Conservation (phyloP, 164 flowering plant species). For the Malania oleifera region DNA sequence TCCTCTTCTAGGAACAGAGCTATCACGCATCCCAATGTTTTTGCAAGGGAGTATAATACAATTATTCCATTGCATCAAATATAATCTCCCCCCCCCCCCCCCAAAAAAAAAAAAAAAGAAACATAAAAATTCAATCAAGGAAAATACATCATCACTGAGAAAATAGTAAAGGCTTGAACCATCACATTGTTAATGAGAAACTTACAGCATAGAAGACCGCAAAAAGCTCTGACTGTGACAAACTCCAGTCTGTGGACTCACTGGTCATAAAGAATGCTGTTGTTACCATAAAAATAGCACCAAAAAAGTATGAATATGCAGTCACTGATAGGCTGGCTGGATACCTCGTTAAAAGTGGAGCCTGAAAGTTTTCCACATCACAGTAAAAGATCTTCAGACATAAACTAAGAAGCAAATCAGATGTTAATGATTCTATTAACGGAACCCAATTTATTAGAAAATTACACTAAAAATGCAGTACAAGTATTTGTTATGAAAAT, state of each 20-base stretch:
- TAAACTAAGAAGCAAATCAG: not conserved
- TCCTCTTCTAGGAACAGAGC: too few species aligned
- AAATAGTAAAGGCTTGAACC: too few species aligned
- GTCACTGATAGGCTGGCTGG: constrained; percentile 90
- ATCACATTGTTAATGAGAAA: constrained; percentile 9
- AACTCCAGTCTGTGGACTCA: constrained; percentile 64
- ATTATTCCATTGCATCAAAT: too few species aligned
- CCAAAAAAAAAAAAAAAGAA: too few species aligned
- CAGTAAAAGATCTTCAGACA: not conserved
- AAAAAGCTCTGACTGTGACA: constrained; percentile 64
- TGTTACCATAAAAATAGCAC: constrained; percentile 65
- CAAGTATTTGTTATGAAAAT: not conserved
- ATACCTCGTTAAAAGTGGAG: constrained; percentile 73
- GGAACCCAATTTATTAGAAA: not conserved
- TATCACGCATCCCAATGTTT: too few species aligned
- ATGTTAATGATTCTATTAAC: not conserved
- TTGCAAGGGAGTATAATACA: too few species aligned
- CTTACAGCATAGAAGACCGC: constrained; percentile 94
- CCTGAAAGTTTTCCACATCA: constrained; percentile 42
- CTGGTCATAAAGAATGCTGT: constrained; percentile 57
- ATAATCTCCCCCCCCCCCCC: too few species aligned
- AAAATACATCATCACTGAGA: too few species aligned
- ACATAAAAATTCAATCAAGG: too few species aligned
- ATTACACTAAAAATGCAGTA: not conserved
- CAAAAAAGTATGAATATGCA: constrained; percentile 86